Base-by-base conservation (phyloP, 768 basidiomycete genomes). In the Mrakia frigida region DNA sequence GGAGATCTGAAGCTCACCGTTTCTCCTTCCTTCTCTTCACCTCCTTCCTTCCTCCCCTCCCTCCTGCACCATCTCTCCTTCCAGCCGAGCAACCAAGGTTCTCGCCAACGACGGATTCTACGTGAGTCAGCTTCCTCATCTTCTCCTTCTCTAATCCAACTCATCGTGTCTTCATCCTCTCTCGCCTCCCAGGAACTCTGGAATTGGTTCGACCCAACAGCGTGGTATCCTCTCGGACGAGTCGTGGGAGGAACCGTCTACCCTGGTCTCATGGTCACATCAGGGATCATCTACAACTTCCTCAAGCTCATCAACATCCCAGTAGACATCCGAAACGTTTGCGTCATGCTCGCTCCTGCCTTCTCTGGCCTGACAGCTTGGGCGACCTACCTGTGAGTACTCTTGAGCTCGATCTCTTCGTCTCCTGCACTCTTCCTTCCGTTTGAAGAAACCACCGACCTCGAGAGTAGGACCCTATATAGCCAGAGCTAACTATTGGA, bases 171-270 rank as follows among this genome's bases (percentile, higher is more conserved):
- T 37, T 33, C 0, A 6, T n/a, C 52, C 46, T 53, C 28, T 39
- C 41, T 52, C n/a, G 33, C 28, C 7, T 31, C 71, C 43, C 78
- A 97, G 94, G 96, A 92, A 89, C 98, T 99, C 85, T 99, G 97
- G 97, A 99, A 99, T 82, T 99, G 97, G 97, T 99, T 99, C 82
- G 97, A 99, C 84, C 95, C 95, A 31, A 97, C 96, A 5, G 96
- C 96, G 80, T 99, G 97, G 97, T 98, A 99, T 81, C 97, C 97
- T 16, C 89, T 99, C 0, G 97, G 97, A 63, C 93, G 97, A 81
- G 94, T 97, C 70, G 97, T 98, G 61, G 97, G 97, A 72, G 96
- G 96, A 70, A 99, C 97, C 21, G 92, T 99, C 81, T 99, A 98
- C 82, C 97, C 97, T 25, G 97, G 97, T 78, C 86, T 98, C 53